Base-by-base conservation (phyloP, 164 flowering plant species). In the Vitis amurensis region DNA sequence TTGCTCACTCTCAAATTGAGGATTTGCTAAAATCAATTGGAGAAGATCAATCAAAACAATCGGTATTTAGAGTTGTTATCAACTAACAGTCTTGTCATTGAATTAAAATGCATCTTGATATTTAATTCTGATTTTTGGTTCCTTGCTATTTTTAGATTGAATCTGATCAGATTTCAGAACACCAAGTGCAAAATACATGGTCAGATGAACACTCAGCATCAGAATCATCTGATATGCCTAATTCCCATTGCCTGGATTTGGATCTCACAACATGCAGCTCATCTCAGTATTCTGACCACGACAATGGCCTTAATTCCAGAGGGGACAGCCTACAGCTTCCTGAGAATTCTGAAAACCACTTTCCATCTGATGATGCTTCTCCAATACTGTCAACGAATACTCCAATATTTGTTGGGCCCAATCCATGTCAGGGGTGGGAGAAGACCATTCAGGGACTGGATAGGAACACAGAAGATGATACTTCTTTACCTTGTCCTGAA, bases 341-440 rank as follows among this genome's bases (percentile, higher is more conserved):
- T 13, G 84, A 81, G 60, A 72, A 72, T 47, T 60, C 70, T 64
- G 85, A 85, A 67, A 82, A 82, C 48, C 73, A 78, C 64, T 76
- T 79, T 74, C 66, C 82, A 66, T 82, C 76, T 17, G 83, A 79
- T 69, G 84, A 68, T 59, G 55, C 50, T 47, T 76, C 83, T 37
- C 75, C 82, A 49, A 74, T 52, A 17, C n/a, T 66, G 31, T 73
- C 78, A 48, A 60, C 2, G 27, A 68, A 71, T 50, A 76, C 78
- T 61, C 80, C 89, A 12, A 69, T 74, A 56, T 83, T 74, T 78
- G 71, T 63, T 71, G 78, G 76, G 55, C 80, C 76, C 52, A 81
- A 84, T 77, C 80, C 83, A 60, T 69, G 67, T 59, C 73, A 74
- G n/a, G 81, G 75, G 55, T 85, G 76, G 83, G 89, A 84, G 59